Conservation (phyloP, 1,284 basidiomycete genomes). For the Irpex sp. region DNA sequence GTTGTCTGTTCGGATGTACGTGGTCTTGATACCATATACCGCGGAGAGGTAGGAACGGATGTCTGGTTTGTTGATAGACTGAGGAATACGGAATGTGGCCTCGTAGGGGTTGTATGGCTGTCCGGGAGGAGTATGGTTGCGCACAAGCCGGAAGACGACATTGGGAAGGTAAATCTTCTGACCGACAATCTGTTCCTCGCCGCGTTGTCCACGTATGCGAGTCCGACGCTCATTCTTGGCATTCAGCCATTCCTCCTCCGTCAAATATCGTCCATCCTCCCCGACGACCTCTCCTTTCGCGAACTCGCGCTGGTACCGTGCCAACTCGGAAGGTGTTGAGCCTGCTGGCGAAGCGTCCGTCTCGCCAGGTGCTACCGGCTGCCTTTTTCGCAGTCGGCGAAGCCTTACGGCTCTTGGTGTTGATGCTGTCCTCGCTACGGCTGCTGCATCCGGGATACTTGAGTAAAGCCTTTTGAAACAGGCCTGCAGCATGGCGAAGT, state of each 20-base stretch:
- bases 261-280: constrained; percentile 34
- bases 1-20: constrained; percentile 92
- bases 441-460: constrained; percentile 42
- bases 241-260: constrained; percentile 53
- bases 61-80: constrained; percentile 87
- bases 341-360: constrained; percentile 48
- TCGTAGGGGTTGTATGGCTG: constrained; percentile 90
- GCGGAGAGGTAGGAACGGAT: constrained; percentile 81
- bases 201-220: constrained; percentile 58
- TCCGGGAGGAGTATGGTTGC: constrained; percentile 75
- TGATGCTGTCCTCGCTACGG: constrained; percentile 56
- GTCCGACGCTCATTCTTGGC: constrained; percentile 49
- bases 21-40: constrained; percentile 83
- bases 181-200: constrained; percentile 57
- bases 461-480: constrained; percentile 44
- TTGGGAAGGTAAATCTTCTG: constrained; percentile 88
- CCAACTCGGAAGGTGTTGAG: constrained; percentile 57
- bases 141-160: constrained; percentile 75
- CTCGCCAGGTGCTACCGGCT: constrained; percentile 31
- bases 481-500: constrained; percentile 21
- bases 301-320: constrained; percentile 50
- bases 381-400: constrained; percentile 51
- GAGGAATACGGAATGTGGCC: constrained; percentile 88
- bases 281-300: constrained; percentile 46
- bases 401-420: constrained; percentile 65